Percentiles rank a stretch among this genome's conserved stretches.
Evolutionary conservation across 139 green algal species (phyloP).

Genomic region (Coccomyxa sp.): DNA sequence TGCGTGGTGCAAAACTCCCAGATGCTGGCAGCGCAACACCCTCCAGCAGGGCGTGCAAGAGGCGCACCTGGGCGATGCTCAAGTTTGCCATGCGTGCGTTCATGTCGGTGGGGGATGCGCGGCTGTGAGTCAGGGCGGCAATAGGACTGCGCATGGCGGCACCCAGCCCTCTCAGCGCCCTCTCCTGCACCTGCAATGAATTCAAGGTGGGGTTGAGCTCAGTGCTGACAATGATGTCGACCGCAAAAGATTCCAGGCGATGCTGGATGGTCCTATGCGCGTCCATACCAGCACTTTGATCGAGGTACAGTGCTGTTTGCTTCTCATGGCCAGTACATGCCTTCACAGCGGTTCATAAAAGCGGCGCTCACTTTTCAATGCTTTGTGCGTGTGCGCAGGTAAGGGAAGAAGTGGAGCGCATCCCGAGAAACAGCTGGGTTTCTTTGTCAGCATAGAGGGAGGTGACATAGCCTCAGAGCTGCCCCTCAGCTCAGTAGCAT

Average conservation of each 20-base stretch:
- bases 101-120: too few relatives aligned
- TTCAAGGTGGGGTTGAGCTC: too few relatives aligned
- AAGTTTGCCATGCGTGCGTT: too few relatives aligned
- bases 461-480: too few relatives aligned
- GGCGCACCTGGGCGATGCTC: too few relatives aligned
- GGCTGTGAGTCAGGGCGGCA: too few relatives aligned
- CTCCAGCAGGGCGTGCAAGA: too few relatives aligned
- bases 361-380: neutral
- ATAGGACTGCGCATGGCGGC: neutral
- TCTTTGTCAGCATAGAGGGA: too few relatives aligned
- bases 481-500: too few relatives aligned
- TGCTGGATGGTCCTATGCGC: conserved; percentile 21
- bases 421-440: too few relatives aligned
- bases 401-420: conserved; percentile 32
- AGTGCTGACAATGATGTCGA: conserved; percentile 21
- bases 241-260: conserved; percentile 12
- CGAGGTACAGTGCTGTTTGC: conserved; percentile 20
- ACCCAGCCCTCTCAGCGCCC: conserved; percentile 34
- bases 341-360: neutral
- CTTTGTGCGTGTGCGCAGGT: neutral
- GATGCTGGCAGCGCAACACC: neutral
- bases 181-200: neutral
- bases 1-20: too few relatives aligned
- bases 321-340: neutral
- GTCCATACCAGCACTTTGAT: conserved; percentile 33